A percentile compares a stretch with the other conserved stretches of the same genome.
Evolutionary conservation across 768 basidiomycete species (phyloP).

Genomic region (Suillus tomentosus): DNA sequence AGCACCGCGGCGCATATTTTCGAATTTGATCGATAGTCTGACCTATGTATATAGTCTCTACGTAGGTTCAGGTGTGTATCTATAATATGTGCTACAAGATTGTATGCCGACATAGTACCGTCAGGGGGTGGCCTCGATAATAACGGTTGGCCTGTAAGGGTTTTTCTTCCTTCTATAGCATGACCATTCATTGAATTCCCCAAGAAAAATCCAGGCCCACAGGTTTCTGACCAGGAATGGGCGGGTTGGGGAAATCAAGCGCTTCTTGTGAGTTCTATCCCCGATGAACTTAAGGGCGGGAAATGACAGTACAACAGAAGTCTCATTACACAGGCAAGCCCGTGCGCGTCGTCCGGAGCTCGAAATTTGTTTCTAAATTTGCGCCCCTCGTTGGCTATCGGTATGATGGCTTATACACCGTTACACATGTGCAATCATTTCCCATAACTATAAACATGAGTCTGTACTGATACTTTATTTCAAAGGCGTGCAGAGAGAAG

Average conservation of each 20-base stretch:
- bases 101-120: background rate
- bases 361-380: conserved; percentile 21
- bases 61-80: conserved; percentile 21
- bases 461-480: background rate
- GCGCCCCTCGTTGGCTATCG: conserved; percentile 28
- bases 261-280: conserved; percentile 18
- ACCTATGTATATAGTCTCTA: conserved; percentile 26
- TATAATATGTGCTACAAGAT: background rate
- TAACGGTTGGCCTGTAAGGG: conserved; percentile 9
- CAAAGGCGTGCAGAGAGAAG: conserved; percentile 25
- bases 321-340: conserved; percentile 23
- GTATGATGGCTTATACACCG: conserved; percentile 34
- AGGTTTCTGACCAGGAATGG: conserved; percentile 28
- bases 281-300: background rate
- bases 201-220: conserved; percentile 22
- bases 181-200: conserved; percentile 3
- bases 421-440: conserved; percentile 20
- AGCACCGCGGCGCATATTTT: conserved; percentile 1
- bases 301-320: conserved; percentile 15
- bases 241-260: conserved; percentile 12
- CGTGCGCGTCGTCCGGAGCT: conserved; percentile 31
- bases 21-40: background rate
- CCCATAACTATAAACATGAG: background rate
- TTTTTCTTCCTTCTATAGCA: background rate
- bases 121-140: conserved; percentile 20